Conservation (phyloP, 1,139 yeast species). For the Candida tetrigidarum region DNA sequence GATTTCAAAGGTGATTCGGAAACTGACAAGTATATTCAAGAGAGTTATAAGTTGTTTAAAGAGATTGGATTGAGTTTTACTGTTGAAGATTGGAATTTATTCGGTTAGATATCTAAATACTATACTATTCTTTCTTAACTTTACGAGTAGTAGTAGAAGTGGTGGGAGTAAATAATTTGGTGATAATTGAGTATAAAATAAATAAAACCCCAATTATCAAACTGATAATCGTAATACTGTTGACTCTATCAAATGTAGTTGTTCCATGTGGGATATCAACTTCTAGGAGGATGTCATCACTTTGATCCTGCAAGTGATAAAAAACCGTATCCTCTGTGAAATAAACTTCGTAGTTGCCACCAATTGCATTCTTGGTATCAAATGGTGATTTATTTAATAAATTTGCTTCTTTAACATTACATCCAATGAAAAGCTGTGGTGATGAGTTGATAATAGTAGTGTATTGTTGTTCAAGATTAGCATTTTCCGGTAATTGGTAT, state of each 20-base stretch:
- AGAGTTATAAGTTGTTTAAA: constrained; percentile 22
- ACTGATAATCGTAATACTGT: constrained; percentile 20
- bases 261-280: constrained; percentile 28
- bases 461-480: constrained; percentile 12
- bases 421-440: constrained; percentile 39
- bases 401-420: constrained; percentile 33
- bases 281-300: constrained; percentile 13
- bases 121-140: constrained; percentile 1
- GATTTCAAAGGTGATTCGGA: constrained; percentile 16
- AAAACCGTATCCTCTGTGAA: constrained; percentile 49
- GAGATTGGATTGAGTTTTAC: constrained; percentile 22
- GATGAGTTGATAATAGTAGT: constrained; percentile 18
- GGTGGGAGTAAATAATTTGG: constrained; percentile 10
- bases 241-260: constrained; percentile 20
- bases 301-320: constrained; percentile 30
- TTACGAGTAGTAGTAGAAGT: no score
- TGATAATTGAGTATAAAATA: constrained; percentile 13
- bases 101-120: constrained; percentile 19
- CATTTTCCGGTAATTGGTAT: constrained; percentile 36
- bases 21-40: constrained; percentile 19
- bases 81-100: constrained; percentile 33
- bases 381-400: constrained; percentile 42
- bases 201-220: constrained; percentile 17
- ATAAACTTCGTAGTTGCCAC: constrained; percentile 41
- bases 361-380: constrained; percentile 31